Evolutionary conservation across 2,329 filamentous ascomycete genomes (phyloP).

Genomic region (Scortechinia acanthostroma): DNA sequence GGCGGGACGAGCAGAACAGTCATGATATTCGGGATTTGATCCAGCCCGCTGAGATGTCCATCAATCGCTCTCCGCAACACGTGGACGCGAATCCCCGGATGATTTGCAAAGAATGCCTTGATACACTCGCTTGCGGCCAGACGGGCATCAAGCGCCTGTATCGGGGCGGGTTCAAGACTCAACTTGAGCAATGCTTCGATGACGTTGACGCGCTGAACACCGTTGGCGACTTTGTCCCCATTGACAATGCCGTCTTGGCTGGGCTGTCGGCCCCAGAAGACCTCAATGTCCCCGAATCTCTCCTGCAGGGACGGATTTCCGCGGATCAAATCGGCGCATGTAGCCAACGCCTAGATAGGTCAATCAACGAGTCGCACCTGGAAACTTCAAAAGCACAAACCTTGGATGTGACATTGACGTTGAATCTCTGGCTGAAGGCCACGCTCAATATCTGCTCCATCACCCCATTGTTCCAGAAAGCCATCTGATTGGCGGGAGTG

Average conservation of each 20-base stretch:
- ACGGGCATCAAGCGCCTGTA: constrained; percentile 78
- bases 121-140: constrained; percentile 83
- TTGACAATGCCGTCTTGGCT: too few relatives aligned
- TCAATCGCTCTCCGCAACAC: constrained; percentile 85
- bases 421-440: constrained; percentile 77
- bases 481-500: constrained; percentile 74
- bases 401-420: constrained; percentile 60
- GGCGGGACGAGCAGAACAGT: constrained; percentile 71
- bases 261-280: constrained; percentile 38
- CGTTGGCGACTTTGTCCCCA: constrained; percentile 38
- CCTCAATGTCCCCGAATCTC: constrained; percentile 78
- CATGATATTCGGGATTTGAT: constrained; percentile 82
- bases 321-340: constrained; percentile 82
- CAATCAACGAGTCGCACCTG: constrained; percentile 3
- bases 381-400: constrained; percentile 33
- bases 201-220: constrained; percentile 68
- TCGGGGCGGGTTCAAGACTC: constrained; percentile 61
- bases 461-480: constrained; percentile 78
- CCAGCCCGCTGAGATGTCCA: constrained; percentile 69
- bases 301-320: constrained; percentile 77
- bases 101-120: constrained; percentile 82
- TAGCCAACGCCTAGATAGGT: constrained; percentile 65
- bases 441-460: too few relatives aligned
- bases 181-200: constrained; percentile 88
- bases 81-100: constrained; percentile 74